Evolutionary conservation across 306 rosid genomes (phyloP).

Genomic region (Prunus persica): Prunus_persica_NCBIv2 NC_034009.1:34589001-34589500

Average conservation of each 20-base stretch:
- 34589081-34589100: not conserved
- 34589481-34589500: conserved; percentile 94
- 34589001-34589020: not conserved
- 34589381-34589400: conserved; percentile 90
- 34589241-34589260: too few species aligned
- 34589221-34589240: not conserved
- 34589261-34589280: too few species aligned
- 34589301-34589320: not conserved
- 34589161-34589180: not conserved
- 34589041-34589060: not conserved
- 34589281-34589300: too few species aligned
- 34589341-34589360: conserved; percentile 1
- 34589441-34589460: conserved; percentile 97
- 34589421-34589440: conserved; percentile 91
- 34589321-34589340: not conserved
- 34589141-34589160: not conserved
- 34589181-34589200: not conserved
- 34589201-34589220: not conserved
- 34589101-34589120: not conserved
- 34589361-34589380: conserved; percentile 26
- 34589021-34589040: not conserved
- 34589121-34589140: not conserved
- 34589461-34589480: conserved; percentile 91
- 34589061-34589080: not conserved
- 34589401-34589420: conserved; percentile 97